Evolutionary conservation across 805 yeast species (phyloP).

Genomic region (Clavispora santaluciae): DNA sequence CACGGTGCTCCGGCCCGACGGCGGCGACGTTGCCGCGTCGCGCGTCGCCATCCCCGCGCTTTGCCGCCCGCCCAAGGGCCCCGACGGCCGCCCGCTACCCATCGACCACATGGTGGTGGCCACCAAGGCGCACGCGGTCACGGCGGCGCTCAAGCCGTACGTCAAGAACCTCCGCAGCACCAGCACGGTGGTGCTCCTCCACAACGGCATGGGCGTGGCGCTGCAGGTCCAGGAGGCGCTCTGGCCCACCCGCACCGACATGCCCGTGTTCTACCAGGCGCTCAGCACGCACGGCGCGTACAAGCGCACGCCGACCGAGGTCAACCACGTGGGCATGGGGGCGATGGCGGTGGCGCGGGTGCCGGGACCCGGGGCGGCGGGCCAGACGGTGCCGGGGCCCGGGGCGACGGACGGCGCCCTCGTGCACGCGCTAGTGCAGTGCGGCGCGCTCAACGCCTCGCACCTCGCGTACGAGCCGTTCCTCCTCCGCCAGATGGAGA

Average conservation of each 20-base stretch:
- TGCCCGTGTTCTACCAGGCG: conserved; percentile 68
- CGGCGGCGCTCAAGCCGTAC: conserved; percentile 54
- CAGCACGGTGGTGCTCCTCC: conserved; percentile 65
- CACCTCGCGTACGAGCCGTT: conserved; percentile 39
- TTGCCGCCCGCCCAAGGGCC: conserved; percentile 13
- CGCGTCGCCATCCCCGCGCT: conserved; percentile 22
- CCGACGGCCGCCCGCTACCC: conserved; percentile 3
- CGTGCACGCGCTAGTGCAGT: conserved; percentile 19
- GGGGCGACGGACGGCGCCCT: conserved; percentile 17
- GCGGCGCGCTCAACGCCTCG: conserved; percentile 22
- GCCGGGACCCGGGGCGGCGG: conserved; percentile 30
- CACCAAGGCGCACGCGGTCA: conserved; percentile 76
- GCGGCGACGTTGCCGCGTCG: conserved; percentile 9
- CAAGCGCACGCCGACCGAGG: conserved; percentile 29
- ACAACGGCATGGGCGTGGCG: conserved; percentile 77
- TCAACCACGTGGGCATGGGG: conserved; percentile 69
- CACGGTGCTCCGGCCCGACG: conserved; percentile 21
- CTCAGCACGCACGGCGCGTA: conserved; percentile 83
- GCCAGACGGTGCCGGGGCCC: conserved; percentile 3
- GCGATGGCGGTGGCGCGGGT: conserved; percentile 53
- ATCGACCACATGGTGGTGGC: conserved; percentile 64
- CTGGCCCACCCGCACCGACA: conserved; percentile 44
- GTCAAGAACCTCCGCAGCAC: conserved; percentile 41
- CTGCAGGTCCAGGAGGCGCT: conserved; percentile 45
- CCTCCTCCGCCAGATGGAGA: conserved; percentile 59